These are phyloP conservation scores for Mycena citricolor DNA, from an alignment of 1,284 basidiomycete genomes.

Conservation along the genomic window DNA sequence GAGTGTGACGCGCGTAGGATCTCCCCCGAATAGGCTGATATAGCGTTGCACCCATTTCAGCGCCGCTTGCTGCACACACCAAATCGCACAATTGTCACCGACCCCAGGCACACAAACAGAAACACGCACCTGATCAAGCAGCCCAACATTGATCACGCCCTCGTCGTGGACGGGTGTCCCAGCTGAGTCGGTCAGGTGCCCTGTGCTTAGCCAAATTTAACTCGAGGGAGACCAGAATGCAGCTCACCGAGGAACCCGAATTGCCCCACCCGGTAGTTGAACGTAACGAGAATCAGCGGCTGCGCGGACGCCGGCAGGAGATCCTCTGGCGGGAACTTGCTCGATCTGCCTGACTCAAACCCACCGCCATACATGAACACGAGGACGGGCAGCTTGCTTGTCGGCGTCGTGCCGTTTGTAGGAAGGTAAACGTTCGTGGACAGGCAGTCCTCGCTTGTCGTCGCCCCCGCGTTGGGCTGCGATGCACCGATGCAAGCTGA, in stretches of 20 bases:
- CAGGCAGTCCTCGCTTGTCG: slow-evolving; percentile 40
- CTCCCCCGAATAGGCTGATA: slow-evolving; percentile 39
- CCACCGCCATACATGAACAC: slow-evolving; percentile 31
- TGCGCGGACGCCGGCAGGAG: slow-evolving; percentile 30
- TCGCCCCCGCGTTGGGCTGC: slow-evolving; percentile 24
- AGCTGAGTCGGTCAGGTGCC: slow-evolving; percentile 19
- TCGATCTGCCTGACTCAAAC: slow-evolving; percentile 34
- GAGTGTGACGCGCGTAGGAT: slow-evolving; percentile 30
- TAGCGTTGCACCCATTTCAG: slow-evolving; percentile 39
- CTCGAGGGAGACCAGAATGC: not conserved
- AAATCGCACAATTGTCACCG: too few relatives aligned
- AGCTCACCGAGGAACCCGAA: slow-evolving; percentile 35
- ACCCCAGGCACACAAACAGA: too few relatives aligned
- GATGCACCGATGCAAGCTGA: slow-evolving; percentile 30
- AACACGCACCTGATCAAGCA: slow-evolving; percentile 33
- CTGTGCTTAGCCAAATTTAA: not conserved
- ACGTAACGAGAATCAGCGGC: slow-evolving; percentile 38
- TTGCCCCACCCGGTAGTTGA: slow-evolving; percentile 40
- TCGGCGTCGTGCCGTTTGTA: not conserved
- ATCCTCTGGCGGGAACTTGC: slow-evolving; percentile 28
- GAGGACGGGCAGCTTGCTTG: not conserved
- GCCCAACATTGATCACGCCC: slow-evolving; percentile 35
- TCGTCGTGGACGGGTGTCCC: slow-evolving; percentile 29
- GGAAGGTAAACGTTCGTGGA: slow-evolving; percentile 34
- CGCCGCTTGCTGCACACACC: slow-evolving; percentile 33